Evolutionary conservation across 75 land plant genomes (phyloP).

Genomic region (Pseudotsuga menziesii): DNA sequence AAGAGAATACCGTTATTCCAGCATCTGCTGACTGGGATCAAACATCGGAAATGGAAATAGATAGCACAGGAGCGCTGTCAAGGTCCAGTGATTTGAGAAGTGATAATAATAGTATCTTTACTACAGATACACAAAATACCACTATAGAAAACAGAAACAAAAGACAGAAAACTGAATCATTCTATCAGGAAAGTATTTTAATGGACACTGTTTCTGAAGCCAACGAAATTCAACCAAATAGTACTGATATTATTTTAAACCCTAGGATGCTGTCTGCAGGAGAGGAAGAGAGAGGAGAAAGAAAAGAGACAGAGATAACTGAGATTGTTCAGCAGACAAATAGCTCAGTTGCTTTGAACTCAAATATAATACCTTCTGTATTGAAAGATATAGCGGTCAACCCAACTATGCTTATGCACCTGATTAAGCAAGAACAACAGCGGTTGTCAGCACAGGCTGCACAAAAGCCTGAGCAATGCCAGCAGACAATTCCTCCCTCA

Average conservation of each 20-base stretch:
- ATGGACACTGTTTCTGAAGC: neutral
- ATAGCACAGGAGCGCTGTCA: slow-evolving; percentile 5
- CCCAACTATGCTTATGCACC: slow-evolving; percentile 34
- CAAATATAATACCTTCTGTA: slow-evolving; percentile 19
- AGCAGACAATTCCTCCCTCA: neutral
- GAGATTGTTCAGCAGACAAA: neutral
- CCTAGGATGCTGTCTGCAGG: neutral
- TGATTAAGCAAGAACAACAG: slow-evolving; percentile 24
- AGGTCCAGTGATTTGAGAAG: slow-evolving; percentile 2
- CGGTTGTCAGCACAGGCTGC: slow-evolving; percentile 11
- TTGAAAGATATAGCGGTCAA: slow-evolving; percentile 39
- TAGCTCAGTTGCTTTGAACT: neutral
- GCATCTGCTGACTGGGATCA: slow-evolving; percentile 11
- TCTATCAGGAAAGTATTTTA: neutral
- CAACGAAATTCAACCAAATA: neutral
- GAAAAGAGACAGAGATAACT: neutral
- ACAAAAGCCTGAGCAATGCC: slow-evolving; percentile 12
- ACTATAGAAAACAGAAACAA: neutral
- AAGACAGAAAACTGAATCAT: slow-evolving; percentile 13
- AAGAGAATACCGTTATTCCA: slow-evolving; percentile 18
- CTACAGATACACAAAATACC: neutral
- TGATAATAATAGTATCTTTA: neutral
- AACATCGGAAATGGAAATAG: slow-evolving; percentile 31
- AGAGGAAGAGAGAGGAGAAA: neutral
- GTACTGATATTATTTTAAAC: neutral